Evolutionary conservation across 1,284 basidiomycete genomes (phyloP).

Genomic region (Ustilago hordei): DNA sequence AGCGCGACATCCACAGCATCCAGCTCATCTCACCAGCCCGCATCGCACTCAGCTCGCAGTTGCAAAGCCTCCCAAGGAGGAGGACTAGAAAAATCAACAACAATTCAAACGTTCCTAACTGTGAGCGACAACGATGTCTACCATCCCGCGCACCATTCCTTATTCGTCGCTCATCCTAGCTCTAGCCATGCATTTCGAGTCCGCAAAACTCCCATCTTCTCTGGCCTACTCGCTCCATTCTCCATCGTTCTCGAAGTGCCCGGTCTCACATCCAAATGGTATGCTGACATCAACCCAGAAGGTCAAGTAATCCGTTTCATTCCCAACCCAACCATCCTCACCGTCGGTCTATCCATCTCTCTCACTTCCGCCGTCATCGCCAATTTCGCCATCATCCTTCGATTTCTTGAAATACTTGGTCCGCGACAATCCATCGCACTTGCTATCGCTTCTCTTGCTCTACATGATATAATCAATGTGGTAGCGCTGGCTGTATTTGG

Average conservation of each 20-base stretch:
- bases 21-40: too few species aligned
- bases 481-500: constrained; percentile 77
- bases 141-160: background rate
- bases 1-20: background rate
- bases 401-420: constrained; percentile 75
- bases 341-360: constrained; percentile 77
- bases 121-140: constrained; percentile 14
- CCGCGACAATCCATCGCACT: constrained; percentile 74
- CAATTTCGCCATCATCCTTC: constrained; percentile 77
- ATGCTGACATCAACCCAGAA: constrained; percentile 43
- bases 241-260: constrained; percentile 78
- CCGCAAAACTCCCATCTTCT: constrained; percentile 67
- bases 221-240: constrained; percentile 80
- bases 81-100: constrained; percentile 16
- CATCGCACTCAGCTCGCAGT: too few species aligned
- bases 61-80: background rate
- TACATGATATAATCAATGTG: constrained; percentile 78
- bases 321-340: constrained; percentile 71
- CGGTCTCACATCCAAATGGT: constrained; percentile 57
- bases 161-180: background rate
- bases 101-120: constrained; percentile 33
- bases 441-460: constrained; percentile 76
- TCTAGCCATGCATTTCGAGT: constrained; percentile 20
- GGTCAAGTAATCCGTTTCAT: constrained; percentile 49
- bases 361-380: constrained; percentile 79